phyloP scores from a whole-genome alignment of 1,139 yeast genomes.

The Kluyveromyces sp. region DNA sequence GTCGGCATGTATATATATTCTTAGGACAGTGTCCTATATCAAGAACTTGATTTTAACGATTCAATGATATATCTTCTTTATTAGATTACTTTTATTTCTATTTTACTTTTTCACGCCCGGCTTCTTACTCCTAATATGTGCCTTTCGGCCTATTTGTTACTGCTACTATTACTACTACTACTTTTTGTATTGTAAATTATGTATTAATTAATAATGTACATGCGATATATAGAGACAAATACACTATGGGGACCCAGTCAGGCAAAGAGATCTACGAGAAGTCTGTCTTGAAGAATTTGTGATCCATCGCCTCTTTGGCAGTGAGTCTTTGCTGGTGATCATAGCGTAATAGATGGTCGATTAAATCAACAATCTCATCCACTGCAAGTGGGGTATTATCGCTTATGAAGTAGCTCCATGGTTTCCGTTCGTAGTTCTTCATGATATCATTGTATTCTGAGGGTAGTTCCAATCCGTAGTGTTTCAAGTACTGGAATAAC shows the following conservation, averaged over 20 bases:
- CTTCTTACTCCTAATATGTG: no score
- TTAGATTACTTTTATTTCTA: no score
- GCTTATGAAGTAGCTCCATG: conserved; percentile 56
- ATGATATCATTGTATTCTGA: conserved; percentile 59
- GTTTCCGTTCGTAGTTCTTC: conserved; percentile 59
- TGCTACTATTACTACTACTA: no score
- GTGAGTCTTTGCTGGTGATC: conserved; percentile 72
- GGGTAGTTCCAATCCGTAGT: conserved; percentile 55
- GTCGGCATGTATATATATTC: no score
- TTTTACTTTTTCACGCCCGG: no score
- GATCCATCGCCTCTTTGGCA: conserved; percentile 67
- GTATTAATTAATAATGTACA: neutral
- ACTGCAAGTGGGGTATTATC: conserved; percentile 47
- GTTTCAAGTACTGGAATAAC: conserved; percentile 49
- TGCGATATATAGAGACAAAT: neutral
- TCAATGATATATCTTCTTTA: no score
- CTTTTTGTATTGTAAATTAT: neutral
- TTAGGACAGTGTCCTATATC: no score
- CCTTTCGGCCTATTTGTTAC: no score
- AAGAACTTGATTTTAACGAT: no score
- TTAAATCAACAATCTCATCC: conserved; percentile 57
- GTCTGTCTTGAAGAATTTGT: conserved; percentile 38
- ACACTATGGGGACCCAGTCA: neutral
- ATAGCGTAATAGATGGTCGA: conserved; percentile 57
- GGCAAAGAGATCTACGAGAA: neutral